Evolutionary conservation across 306 rosid genomes (phyloP).

Genomic region (Prunus dulcis): DNA sequence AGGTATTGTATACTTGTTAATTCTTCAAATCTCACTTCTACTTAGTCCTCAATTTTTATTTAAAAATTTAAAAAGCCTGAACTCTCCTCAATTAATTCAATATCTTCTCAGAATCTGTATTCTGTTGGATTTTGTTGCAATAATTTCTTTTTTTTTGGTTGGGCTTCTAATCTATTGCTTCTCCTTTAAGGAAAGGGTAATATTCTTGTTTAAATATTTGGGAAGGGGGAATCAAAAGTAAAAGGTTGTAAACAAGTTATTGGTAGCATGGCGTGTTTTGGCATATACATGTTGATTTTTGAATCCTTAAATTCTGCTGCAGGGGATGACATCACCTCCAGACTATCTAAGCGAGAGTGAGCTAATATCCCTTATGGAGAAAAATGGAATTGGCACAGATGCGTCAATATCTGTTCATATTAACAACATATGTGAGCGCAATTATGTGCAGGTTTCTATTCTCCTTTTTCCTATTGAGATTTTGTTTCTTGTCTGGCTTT

Average conservation of each 20-base stretch:
- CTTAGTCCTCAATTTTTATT: background rate
- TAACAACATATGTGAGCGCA: slow-evolving; percentile 95
- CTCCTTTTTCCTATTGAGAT: background rate
- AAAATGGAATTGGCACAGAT: slow-evolving; percentile 95
- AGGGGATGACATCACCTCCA: slow-evolving; percentile 86
- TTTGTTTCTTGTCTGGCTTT: slow-evolving; percentile 11
- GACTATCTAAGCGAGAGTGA: slow-evolving; percentile 94
- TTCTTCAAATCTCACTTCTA: slow-evolving; percentile 20
- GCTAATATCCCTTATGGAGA: slow-evolving; percentile 95
- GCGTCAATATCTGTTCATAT: slow-evolving; percentile 94
- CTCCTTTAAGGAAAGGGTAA: background rate
- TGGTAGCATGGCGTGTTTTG: slow-evolving; percentile 11
- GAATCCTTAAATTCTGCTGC: slow-evolving; percentile 30
- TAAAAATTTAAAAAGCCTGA: background rate
- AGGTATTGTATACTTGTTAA: slow-evolving; percentile 53
- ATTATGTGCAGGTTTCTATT: slow-evolving; percentile 81
- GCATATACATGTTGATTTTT: slow-evolving; percentile 18
- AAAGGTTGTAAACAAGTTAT: background rate
- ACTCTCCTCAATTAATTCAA: background rate
- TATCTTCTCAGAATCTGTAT: background rate
- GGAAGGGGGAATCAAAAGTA: background rate
- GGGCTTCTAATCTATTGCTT: background rate
- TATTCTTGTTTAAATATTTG: background rate
- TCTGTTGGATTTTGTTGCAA: background rate
- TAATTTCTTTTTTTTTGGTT: background rate